Conservation (phyloP, 1,139 yeast species). For the Geotrichum carabidarum region DNA sequence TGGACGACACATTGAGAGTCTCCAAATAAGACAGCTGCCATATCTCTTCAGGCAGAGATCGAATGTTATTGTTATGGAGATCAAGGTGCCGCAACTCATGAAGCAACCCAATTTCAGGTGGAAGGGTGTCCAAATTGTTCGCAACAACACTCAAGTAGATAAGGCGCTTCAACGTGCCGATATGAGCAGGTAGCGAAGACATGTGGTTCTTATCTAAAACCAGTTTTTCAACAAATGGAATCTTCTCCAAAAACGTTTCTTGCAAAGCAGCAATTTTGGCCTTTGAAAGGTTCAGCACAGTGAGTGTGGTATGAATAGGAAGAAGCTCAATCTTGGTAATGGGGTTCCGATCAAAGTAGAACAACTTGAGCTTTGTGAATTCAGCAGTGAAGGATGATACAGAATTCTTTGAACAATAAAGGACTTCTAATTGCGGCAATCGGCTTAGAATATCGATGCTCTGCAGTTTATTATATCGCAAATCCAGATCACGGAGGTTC, state of each 20-base stretch:
- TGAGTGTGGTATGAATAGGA: slow-evolving; percentile 52
- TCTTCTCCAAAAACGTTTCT: slow-evolving; percentile 53
- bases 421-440: slow-evolving; percentile 63
- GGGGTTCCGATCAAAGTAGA: slow-evolving; percentile 68
- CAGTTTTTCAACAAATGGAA: slow-evolving; percentile 67
- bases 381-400: slow-evolving; percentile 63
- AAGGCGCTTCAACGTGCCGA: slow-evolving; percentile 56
- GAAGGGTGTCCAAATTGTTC: slow-evolving; percentile 72
- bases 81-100: slow-evolving; percentile 64
- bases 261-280: slow-evolving; percentile 78
- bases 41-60: slow-evolving; percentile 60
- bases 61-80: slow-evolving; percentile 79
- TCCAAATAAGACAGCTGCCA: slow-evolving; percentile 60
- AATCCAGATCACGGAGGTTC: slow-evolving; percentile 67
- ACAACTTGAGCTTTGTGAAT: slow-evolving; percentile 32
- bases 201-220: slow-evolving; percentile 79
- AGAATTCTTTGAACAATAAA: slow-evolving; percentile 71
- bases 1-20: slow-evolving; percentile 71
- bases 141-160: slow-evolving; percentile 64
- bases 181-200: slow-evolving; percentile 66
- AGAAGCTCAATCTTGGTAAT: slow-evolving; percentile 68
- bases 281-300: slow-evolving; percentile 69
- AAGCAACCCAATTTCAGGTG: slow-evolving; percentile 59
- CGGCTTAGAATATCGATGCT: slow-evolving; percentile 59
- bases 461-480: slow-evolving; percentile 66